phyloP scores from a whole-genome alignment of 148 eudicot species.

The Limonium bicolor region DNA sequence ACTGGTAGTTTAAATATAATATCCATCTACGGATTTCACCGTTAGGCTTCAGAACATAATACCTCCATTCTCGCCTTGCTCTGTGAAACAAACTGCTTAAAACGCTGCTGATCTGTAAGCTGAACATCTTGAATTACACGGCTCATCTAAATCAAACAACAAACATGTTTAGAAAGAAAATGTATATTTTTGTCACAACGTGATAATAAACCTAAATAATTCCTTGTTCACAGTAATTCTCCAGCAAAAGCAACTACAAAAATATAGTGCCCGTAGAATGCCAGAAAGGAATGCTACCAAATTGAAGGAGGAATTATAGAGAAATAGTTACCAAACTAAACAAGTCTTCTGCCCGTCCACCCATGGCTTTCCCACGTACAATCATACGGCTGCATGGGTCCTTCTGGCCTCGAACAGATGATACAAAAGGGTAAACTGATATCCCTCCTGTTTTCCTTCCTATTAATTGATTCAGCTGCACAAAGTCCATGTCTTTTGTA shows the following conservation, averaged over 20 bases:
- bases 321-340: constrained; percentile 53
- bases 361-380: constrained; percentile 97
- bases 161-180: constrained; percentile 12
- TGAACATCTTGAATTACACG: constrained; percentile 84
- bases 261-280: not conserved
- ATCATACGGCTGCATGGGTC: constrained; percentile 65
- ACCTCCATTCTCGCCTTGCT: constrained; percentile 99
- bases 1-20: not conserved
- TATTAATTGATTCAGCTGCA: constrained; percentile 84
- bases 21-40: too few species aligned
- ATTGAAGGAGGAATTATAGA: not conserved
- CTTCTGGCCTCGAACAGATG: constrained; percentile 56
- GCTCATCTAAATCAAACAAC: constrained; percentile 43
- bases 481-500: constrained; percentile 89
- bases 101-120: constrained; percentile 84
- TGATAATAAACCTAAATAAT: too few species aligned
- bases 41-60: too few species aligned
- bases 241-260: too few species aligned
- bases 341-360: constrained; percentile 78
- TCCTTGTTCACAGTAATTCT: too few species aligned
- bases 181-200: too few species aligned
- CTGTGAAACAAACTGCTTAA: constrained; percentile 97
- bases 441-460: constrained; percentile 99
- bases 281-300: not conserved
- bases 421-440: constrained; percentile 84